Percentiles rank a stretch among this genome's conserved stretches.
Evolutionary conservation across 1,284 basidiomycete species (phyloP).

Genomic region (Meira miltonrushii): DNA sequence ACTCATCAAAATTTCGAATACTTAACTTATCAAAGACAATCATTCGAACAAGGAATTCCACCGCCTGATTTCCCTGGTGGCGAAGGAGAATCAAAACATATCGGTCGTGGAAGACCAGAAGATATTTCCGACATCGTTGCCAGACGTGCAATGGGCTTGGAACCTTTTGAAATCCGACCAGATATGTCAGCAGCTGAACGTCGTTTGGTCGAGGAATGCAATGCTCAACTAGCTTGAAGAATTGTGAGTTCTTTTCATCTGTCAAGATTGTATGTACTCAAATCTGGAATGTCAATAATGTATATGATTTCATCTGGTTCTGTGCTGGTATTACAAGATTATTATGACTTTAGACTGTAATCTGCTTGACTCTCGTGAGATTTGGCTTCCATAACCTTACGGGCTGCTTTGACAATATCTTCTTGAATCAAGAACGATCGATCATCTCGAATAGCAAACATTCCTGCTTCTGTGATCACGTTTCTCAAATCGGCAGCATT

Average conservation of each 20-base stretch:
- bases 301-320: background rate
- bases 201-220: constrained; percentile 22
- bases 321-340: background rate
- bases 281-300: background rate
- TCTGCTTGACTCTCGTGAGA: constrained; percentile 51
- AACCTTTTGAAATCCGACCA: constrained; percentile 8
- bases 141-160: constrained; percentile 7
- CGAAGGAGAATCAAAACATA: constrained; percentile 59
- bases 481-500: constrained; percentile 72
- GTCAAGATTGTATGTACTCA: background rate
- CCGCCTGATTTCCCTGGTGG: constrained; percentile 73
- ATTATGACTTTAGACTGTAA: constrained; percentile 17
- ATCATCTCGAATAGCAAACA: constrained; percentile 98
- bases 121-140: background rate
- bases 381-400: constrained; percentile 77
- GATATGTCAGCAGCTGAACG: constrained; percentile 10
- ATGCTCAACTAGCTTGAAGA: constrained; percentile 14
- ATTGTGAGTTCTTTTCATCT: background rate
- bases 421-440: constrained; percentile 63
- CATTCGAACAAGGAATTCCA: constrained; percentile 61
- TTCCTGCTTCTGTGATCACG: constrained; percentile 94
- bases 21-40: constrained; percentile 61
- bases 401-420: constrained; percentile 93
- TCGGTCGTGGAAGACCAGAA: constrained; percentile 7
- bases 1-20: constrained; percentile 65